phyloP scores from a whole-genome alignment of 768 basidiomycete genomes.

The Pleurotus salmoneostramineus region DNA sequence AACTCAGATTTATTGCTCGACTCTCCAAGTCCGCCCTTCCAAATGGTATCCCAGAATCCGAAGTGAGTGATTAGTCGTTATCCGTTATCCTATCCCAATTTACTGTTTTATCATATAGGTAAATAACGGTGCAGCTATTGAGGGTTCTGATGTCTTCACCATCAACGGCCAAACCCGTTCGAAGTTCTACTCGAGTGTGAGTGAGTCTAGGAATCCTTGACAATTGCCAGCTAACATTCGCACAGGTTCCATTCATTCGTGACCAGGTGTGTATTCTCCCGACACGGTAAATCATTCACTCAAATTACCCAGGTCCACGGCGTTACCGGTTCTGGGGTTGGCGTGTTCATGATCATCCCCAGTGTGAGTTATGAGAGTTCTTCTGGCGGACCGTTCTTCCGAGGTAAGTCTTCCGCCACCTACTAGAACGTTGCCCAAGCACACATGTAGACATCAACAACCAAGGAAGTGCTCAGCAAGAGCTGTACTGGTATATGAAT shows the following conservation, averaged over 20 bases:
- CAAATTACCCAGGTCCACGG: constrained; percentile 31
- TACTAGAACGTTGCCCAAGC: not conserved
- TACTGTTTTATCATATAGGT: constrained; percentile 8
- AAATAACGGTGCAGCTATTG: constrained; percentile 38
- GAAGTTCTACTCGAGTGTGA: constrained; percentile 45
- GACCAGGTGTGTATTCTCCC: constrained; percentile 25
- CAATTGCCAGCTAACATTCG: not conserved
- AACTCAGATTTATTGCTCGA: constrained; percentile 45
- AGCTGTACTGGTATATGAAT: constrained; percentile 49
- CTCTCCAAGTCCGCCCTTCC: constrained; percentile 35
- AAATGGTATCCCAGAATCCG: constrained; percentile 33
- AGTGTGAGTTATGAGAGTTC: constrained; percentile 40
- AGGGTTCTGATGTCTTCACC: constrained; percentile 43
- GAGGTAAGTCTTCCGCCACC: constrained; percentile 21
- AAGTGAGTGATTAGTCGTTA: constrained; percentile 10
- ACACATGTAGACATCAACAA: constrained; percentile 38
- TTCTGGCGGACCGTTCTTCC: constrained; percentile 48
- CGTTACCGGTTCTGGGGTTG: constrained; percentile 41
- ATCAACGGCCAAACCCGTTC: constrained; percentile 42
- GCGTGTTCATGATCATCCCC: constrained; percentile 42
- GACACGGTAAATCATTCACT: not conserved
- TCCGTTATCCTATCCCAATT: not conserved
- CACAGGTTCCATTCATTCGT: constrained; percentile 42
- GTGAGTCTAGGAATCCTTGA: constrained; percentile 4
- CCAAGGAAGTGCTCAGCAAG: constrained; percentile 42